Base-by-base conservation (phyloP, 2,329 filamentous ascomycete species). In the Venturia effusa region DNA sequence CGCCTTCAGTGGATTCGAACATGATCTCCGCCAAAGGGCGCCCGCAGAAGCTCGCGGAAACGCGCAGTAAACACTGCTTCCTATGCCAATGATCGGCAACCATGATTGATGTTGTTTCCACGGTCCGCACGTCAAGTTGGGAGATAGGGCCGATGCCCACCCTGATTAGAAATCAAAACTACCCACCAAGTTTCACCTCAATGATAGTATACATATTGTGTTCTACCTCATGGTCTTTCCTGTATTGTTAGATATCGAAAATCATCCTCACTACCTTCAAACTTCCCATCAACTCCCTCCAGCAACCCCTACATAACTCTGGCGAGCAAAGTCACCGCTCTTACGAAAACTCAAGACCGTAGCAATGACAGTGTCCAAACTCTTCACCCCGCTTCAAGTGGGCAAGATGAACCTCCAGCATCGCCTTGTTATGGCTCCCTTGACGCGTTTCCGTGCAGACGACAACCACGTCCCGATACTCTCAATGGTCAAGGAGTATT, bases 381-480 rank as follows among this genome's bases (percentile, higher is more conserved):
- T 76, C 27, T 76, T 76, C 65, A 54, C 71, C 41, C 71, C 74
- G 2, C 65, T 74, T 37, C 65, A 67, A 19, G 64, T 76, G n/a
- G 74, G 74, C 8, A 64, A 65, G 15, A 54, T 75, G 27, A 66
- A 65, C 19, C 71, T 78, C 13, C 68, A 74, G 51, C 75, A 78
- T 68, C 73, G 73, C 30, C 68, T 77, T 15, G 72, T 73, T 22
- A 71, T 76, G 61, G 75, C 75, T 0, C 75, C 76, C 15, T 73
- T 70, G 32, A 77, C 75, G 34, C 74, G 78, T 51, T 77, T 76
- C 71, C 73, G 77, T 59, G 76, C 76, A 57, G 70, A 72, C 59
- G 76, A 83, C 63, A 73, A 81, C 64, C 78, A 82, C 68, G 76
- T 79, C 3, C 79, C 80, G 27, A 43, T 55, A 27, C 27, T 61